Evolutionary conservation across 2,329 filamentous ascomycete species (phyloP).

Genomic region (Xylaria sp.): DNA sequence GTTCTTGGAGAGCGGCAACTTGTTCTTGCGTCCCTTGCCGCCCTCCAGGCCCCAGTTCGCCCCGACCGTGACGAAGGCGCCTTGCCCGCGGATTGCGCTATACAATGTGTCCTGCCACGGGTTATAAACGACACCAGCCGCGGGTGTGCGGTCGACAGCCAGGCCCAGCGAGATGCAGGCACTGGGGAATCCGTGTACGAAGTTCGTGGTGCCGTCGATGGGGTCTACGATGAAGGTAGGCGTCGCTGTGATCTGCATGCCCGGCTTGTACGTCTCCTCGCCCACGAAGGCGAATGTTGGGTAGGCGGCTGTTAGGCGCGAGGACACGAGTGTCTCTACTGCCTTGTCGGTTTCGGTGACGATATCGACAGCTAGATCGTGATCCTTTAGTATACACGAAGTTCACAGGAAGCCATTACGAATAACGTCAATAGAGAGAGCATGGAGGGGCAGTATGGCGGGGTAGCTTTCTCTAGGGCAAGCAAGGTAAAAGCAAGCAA

Average conservation of each 20-base stretch:
- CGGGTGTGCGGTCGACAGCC: conserved; percentile 69
- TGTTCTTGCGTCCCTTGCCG: conserved; percentile 52
- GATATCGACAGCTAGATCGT: conserved; percentile 69
- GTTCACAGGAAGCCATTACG: background rate
- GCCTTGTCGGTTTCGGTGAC: conserved; percentile 76
- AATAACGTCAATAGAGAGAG: conserved; percentile 6
- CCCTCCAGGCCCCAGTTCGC: conserved; percentile 55
- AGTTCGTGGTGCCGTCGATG: conserved; percentile 86
- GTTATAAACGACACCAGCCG: conserved; percentile 83
- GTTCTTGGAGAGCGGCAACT: conserved; percentile 59
- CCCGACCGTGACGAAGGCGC: conserved; percentile 68
- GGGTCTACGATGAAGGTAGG: conserved; percentile 86
- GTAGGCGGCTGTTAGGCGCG: conserved; percentile 63
- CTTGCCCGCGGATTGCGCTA: conserved; percentile 74
- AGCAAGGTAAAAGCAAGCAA: too few species aligned
- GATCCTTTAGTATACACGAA: background rate
- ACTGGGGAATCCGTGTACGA: conserved; percentile 79
- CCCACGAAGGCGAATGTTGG: conserved; percentile 74
- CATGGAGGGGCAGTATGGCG: conserved; percentile 39
- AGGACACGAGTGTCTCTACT: conserved; percentile 71
- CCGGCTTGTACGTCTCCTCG: conserved; percentile 80
- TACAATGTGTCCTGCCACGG: conserved; percentile 78
- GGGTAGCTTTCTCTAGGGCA: conserved; percentile 28
- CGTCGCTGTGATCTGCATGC: conserved; percentile 68
- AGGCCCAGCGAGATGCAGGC: conserved; percentile 83